Percentiles rank a stretch among this genome's conserved stretches.
Evolutionary conservation across 1,139 yeast genomes (phyloP).

Genomic region (Candida sojae): DNA sequence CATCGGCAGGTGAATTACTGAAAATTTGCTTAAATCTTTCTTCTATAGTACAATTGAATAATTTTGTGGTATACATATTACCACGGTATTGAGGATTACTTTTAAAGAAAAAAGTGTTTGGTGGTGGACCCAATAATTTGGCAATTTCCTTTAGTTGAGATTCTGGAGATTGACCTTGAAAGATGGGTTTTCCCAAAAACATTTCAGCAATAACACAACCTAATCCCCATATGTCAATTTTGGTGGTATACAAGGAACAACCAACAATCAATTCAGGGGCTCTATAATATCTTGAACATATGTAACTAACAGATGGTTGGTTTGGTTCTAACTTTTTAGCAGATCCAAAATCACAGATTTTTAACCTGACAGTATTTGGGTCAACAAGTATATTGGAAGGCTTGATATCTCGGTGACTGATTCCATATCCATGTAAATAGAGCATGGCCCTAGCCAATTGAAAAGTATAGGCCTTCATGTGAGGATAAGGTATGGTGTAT

Average conservation of each 20-base stretch:
- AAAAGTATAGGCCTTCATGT: conserved; percentile 75
- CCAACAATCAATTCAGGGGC: conserved; percentile 85
- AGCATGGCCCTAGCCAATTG: conserved; percentile 83
- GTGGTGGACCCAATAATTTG: conserved; percentile 75
- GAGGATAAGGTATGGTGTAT: conserved; percentile 68
- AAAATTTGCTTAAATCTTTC: conserved; percentile 71
- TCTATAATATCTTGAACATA: conserved; percentile 78
- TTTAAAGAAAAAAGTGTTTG: conserved; percentile 70
- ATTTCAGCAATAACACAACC: conserved; percentile 87
- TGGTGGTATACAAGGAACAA: conserved; percentile 71
- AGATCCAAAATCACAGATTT: conserved; percentile 81
- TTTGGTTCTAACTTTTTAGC: conserved; percentile 74
- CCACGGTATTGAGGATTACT: conserved; percentile 77
- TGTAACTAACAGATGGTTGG: conserved; percentile 76
- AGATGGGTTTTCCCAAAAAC: conserved; percentile 78
- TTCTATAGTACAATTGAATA: conserved; percentile 60
- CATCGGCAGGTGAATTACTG: conserved; percentile 68
- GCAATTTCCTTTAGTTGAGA: conserved; percentile 76
- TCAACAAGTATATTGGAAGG: conserved; percentile 79
- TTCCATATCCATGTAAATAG: conserved; percentile 75
- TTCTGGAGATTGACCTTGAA: conserved; percentile 78
- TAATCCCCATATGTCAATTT: conserved; percentile 83
- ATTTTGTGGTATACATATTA: conserved; percentile 67
- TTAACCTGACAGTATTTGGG: conserved; percentile 63
- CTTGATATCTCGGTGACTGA: conserved; percentile 80